Evolutionary conservation across 164 flowering plant genomes (phyloP), one percentile per base, ranked within the genome.

Genomic region (Euptelea pleiosperma): DNA sequence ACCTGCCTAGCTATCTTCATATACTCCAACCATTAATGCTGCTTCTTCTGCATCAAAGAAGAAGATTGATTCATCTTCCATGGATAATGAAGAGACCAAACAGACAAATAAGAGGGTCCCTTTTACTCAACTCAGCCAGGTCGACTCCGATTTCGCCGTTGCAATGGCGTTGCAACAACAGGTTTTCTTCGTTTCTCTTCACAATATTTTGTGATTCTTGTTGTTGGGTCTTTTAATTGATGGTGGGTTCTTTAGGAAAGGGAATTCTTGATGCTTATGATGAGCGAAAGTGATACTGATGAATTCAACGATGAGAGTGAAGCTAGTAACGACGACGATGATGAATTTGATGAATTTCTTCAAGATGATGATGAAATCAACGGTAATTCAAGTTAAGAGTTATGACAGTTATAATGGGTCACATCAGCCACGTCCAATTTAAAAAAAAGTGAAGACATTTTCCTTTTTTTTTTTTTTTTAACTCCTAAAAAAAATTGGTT

Each of bases 201-300:
- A 21, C 29, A n/a, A n/a, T n/a, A n/a, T n/a, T n/a, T n/a, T n/a
- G n/a, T n/a, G n/a, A n/a, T n/a, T n/a, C n/a, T n/a, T n/a, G n/a
- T n/a, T n/a, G n/a, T n/a, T n/a, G n/a, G n/a, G n/a, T n/a, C n/a
- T n/a, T n/a, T n/a, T n/a, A n/a, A n/a, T n/a, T n/a, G n/a, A n/a
- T n/a, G n/a, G n/a, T n/a, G n/a, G n/a, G n/a, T n/a, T 15, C 4
- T n/a, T 58, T 14, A 61, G 64, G 64, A 61, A 61, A 39, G 40
- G 19, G 21, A 12, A 9, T 52, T 48, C 9, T 18, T 15, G 33
- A 18, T 25, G 11, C 55, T 51, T 21, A 18, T 28, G 26, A 31
- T 24, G 31, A 37, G 48, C 18, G 64, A 61, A 40, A 51, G 30
- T 29, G 57, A 58, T 14, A n/a, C 9, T 2, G 37, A 43, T 19